A percentile compares a stretch with the other conserved stretches of the same genome.
Evolutionary conservation across 192 early-diverging fungal species (phyloP).

Genomic region (Entomortierella chlamydospora): DNA sequence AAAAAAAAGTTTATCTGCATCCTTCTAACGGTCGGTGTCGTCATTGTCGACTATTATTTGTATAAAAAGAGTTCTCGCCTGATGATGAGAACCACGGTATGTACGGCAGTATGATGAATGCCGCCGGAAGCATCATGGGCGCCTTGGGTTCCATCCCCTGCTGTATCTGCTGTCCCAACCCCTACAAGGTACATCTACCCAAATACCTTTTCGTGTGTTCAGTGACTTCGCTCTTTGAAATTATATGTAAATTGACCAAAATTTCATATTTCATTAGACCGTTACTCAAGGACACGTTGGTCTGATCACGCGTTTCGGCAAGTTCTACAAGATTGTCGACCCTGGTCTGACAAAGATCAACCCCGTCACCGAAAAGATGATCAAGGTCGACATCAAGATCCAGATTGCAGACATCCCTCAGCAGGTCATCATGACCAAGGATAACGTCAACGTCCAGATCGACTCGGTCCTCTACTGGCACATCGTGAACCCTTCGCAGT

Average conservation of each 20-base stretch:
- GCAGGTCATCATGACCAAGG: slow-evolving; percentile 89
- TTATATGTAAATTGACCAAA: slow-evolving; percentile 18
- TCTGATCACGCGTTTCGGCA: slow-evolving; percentile 75
- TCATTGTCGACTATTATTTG: no score
- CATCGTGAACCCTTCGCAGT: slow-evolving; percentile 81
- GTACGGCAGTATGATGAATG: slow-evolving; percentile 63
- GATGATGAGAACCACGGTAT: slow-evolving; percentile 53
- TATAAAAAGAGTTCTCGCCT: slow-evolving; percentile 50
- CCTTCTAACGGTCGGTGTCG: no score
- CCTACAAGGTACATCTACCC: slow-evolving; percentile 71
- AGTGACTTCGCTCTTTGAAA: neutral
- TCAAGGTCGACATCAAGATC: slow-evolving; percentile 62
- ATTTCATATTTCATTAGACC: slow-evolving; percentile 9
- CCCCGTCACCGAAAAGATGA: slow-evolving; percentile 58
- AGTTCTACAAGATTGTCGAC: slow-evolving; percentile 60
- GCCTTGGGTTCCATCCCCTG: slow-evolving; percentile 61
- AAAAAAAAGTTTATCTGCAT: neutral
- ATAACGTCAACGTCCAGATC: slow-evolving; percentile 88
- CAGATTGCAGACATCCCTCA: slow-evolving; percentile 67
- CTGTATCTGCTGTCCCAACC: slow-evolving; percentile 67
- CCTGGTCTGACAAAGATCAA: slow-evolving; percentile 70
- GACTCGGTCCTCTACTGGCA: slow-evolving; percentile 93
- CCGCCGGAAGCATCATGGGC: slow-evolving; percentile 54
- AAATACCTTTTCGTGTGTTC: slow-evolving; percentile 47
- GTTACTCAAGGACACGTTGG: slow-evolving; percentile 79